Evolutionary conservation across 1,139 yeast species (phyloP), one percentile per base, ranked within the genome.

Genomic region (Yamadazyma dendronema): DNA sequence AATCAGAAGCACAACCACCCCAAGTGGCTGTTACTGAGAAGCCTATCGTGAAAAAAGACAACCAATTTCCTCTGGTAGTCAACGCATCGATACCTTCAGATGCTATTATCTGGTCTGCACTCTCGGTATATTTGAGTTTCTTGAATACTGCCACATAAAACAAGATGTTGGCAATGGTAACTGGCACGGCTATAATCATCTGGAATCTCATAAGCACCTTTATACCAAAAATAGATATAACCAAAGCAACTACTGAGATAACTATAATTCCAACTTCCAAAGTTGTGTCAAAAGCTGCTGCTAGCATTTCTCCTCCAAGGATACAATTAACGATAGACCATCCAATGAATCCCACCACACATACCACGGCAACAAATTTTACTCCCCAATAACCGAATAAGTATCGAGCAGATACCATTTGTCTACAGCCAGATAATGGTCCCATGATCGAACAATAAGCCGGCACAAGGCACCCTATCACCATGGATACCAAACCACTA

Each of bases 1-100:
- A 89, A 59, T 89, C 97, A 0, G 92, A 74, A 1, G 96, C 86
- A 43, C 84, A 77, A 4, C 92, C 84, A 26, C 95, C 94, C 96
- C 96, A 89, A 1, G 96, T 86, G 1, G 90, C 77, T 3, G 96
- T 87, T 32, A 84, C 80, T 23, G 96, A 83, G 53, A 85, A 86
- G 26, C 84, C 72, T 34, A 87, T 66, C 1, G 90, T 77, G 53
- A 87, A 86, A 57, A 80, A 84, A 13, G 88, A 76, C 22, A 88
- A 58, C 77, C 87, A 79, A 54, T 79, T 77, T 7, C 95, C 95
- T 35, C 71, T 68, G 10, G 54, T 43, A 3, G 73, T 64, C 8
- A 61, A 56, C 1, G 66, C 39, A 15, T 68, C 74, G 3, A 74
- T 24, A 1, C 44, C 51, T 28, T 43, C 39, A 3, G 47, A 48